These are phyloP conservation scores for Thuja plicata DNA, from an alignment of 83 land plant genomes.

Conservation along the genomic window DNA sequence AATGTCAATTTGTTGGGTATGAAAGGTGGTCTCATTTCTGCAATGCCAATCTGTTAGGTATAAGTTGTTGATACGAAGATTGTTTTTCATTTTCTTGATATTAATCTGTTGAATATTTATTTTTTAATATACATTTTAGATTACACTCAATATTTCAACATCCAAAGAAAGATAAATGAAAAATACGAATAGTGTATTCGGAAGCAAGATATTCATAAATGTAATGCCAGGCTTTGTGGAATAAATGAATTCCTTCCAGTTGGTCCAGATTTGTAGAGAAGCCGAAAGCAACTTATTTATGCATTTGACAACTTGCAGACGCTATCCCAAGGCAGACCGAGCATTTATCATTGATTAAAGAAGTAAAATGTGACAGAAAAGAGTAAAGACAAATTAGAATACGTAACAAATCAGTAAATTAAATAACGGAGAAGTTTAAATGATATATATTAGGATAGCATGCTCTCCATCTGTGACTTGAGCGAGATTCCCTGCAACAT, in stretches of 20 bases:
- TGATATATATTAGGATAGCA: background rate
- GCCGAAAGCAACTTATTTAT: background rate
- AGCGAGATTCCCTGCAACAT: background rate
- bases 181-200: too few species aligned
- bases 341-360: background rate
- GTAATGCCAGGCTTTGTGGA: too few species aligned
- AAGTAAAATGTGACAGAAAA: background rate
- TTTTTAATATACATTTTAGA: too few species aligned
- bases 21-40: too few species aligned
- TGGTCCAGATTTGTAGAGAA: background rate
- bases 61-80: too few species aligned
- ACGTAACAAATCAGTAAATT: background rate
- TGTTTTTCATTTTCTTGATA: too few species aligned
- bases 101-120: too few species aligned
- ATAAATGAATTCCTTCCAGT: background rate
- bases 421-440: background rate
- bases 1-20: too few species aligned
- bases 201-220: too few species aligned
- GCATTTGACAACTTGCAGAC: background rate
- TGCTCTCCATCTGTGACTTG: background rate
- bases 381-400: background rate
- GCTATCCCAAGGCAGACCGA: background rate
- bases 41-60: too few species aligned
- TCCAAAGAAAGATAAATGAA: too few species aligned
- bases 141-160: too few species aligned